Evolutionary conservation across 108 stramenopile species (phyloP).

Genomic region (Stephanodiscus minutulus): DNA sequence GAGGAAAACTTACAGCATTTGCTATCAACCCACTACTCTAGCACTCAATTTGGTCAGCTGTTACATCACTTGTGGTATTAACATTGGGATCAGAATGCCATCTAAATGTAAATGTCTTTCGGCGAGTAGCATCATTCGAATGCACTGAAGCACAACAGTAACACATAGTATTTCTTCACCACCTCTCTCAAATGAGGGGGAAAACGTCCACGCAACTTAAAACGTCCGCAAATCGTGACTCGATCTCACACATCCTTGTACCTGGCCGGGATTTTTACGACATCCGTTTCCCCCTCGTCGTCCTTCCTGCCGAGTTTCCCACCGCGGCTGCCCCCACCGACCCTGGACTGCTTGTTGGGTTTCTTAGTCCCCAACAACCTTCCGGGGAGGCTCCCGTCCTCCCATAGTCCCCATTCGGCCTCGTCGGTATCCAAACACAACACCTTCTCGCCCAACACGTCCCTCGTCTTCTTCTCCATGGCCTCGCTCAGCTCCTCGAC

Average conservation of each 20-base stretch:
- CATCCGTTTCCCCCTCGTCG: neutral
- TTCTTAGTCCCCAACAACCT: slow-evolving; percentile 13
- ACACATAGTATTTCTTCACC: no score
- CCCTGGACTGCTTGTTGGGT: neutral
- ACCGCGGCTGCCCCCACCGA: no score
- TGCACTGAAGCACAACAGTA: no score
- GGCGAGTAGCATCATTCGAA: no score
- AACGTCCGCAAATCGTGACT: neutral
- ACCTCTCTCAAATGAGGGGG: neutral
- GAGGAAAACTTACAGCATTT: no score
- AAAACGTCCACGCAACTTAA: neutral
- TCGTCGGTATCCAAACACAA: slow-evolving; percentile 87
- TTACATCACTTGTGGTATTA: no score
- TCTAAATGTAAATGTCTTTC: no score
- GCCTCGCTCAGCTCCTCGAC: slow-evolving; percentile 81
- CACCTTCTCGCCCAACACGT: slow-evolving; percentile 63
- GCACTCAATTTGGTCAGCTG: no score
- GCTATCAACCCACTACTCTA: no score
- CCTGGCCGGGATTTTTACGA: slow-evolving; percentile 11
- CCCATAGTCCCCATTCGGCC: slow-evolving; percentile 45
- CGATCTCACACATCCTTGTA: slow-evolving; percentile 5
- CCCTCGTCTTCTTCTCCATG: slow-evolving; percentile 85
- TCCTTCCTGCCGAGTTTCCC: slow-evolving; percentile 5
- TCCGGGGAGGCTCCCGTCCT: slow-evolving; percentile 15
- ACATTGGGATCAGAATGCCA: no score